Conservation (phyloP, 164 flowering plant genomes). For the Magnolia kwangsiensis region DNA sequence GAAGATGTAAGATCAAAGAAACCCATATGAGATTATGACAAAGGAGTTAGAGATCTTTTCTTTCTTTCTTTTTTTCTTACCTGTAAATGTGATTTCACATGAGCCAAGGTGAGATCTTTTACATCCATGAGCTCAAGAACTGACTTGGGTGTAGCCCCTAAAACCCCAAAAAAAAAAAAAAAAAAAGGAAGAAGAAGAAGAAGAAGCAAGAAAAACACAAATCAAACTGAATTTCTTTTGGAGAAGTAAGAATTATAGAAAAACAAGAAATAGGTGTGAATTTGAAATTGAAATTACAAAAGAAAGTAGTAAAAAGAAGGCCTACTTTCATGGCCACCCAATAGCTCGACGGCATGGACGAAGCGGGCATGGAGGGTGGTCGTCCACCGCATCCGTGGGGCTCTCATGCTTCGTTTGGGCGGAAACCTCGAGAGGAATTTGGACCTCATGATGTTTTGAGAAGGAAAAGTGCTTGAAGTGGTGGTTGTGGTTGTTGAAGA, state of each 20-base stretch:
- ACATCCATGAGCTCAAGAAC: constrained; percentile 99
- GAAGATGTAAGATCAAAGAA: background rate
- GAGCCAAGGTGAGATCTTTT: constrained; percentile 96
- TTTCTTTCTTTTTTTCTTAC: constrained; percentile 27
- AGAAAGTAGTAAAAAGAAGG: background rate
- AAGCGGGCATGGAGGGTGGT: constrained; percentile 91
- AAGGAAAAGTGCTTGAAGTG: constrained; percentile 19
- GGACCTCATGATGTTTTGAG: constrained; percentile 56
- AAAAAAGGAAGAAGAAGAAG: background rate
- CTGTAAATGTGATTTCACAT: constrained; percentile 98
- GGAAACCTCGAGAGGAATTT: constrained; percentile 71
- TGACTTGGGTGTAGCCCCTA: constrained; percentile 98
- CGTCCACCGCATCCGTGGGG: constrained; percentile 98
- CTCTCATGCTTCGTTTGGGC: constrained; percentile 76
- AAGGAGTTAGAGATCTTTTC: background rate
- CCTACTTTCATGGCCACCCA: constrained; percentile 99
- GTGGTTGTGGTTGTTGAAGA: constrained; percentile 22
- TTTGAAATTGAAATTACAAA: background rate
- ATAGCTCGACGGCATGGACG: constrained; percentile 93
- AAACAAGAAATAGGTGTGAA: background rate
- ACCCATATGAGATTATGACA: background rate
- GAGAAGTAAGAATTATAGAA: background rate
- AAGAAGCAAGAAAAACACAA: background rate
- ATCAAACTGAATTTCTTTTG: background rate
- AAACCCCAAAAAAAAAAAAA: constrained; percentile 1